phyloP scores from a whole-genome alignment of 495 filamentous ascomycete genomes.

The Clavariopsis aquatica region DNA sequence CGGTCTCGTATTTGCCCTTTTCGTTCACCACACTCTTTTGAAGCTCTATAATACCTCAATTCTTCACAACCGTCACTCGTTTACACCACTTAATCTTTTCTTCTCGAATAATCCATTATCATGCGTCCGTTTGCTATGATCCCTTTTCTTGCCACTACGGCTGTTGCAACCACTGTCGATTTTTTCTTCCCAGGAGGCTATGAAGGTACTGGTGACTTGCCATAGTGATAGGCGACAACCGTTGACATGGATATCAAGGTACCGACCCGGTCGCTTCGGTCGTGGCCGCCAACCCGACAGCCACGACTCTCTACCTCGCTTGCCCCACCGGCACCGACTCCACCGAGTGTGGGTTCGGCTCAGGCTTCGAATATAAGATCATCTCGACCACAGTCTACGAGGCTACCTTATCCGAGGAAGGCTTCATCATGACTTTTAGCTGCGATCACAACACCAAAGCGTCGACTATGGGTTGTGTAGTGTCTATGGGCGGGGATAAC shows the following conservation, averaged over 20 bases:
- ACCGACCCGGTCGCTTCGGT: slow-evolving; percentile 18
- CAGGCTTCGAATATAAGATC: slow-evolving; percentile 13
- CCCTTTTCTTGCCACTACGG: not conserved
- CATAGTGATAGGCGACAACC: no score
- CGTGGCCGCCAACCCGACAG: slow-evolving; percentile 19
- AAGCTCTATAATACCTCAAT: not conserved
- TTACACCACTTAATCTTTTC: not conserved
- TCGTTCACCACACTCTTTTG: slow-evolving; percentile 10
- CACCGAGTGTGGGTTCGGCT: slow-evolving; percentile 21
- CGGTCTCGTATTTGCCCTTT: not conserved
- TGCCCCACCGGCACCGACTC: slow-evolving; percentile 19
- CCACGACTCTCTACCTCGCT: slow-evolving; percentile 15
- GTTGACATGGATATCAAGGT: slow-evolving; percentile 42
- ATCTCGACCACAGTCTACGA: slow-evolving; percentile 19
- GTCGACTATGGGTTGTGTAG: slow-evolving; percentile 3
- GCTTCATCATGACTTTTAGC: slow-evolving; percentile 7
- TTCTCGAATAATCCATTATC: not conserved
- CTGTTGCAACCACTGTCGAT: slow-evolving; percentile 53
- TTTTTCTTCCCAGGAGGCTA: slow-evolving; percentile 71
- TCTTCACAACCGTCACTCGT: not conserved
- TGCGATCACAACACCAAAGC: slow-evolving; percentile 1
- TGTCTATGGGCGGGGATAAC: not conserved
- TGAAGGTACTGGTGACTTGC: no score
- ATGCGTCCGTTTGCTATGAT: slow-evolving; percentile 12
- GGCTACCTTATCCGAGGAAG: not conserved